A percentile compares a stretch with the other conserved stretches of the same genome.
Conservation (phyloP, 2,329 filamentous ascomycete species). For the Dothideomycetes sp. region DNA sequence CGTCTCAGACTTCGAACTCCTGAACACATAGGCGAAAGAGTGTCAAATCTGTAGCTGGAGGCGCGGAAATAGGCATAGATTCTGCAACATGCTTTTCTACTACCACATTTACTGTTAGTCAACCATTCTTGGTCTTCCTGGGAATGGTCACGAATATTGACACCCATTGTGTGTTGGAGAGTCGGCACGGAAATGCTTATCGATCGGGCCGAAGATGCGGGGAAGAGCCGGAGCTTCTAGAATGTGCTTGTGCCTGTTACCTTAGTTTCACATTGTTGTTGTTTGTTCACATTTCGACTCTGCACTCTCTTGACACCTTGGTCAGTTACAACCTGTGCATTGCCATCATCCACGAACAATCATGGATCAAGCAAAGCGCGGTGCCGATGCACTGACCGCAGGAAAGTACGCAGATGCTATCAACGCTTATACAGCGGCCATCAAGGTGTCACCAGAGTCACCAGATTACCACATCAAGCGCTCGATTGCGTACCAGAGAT, state of each 20-base stretch:
- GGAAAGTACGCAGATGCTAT: constrained; percentile 60
- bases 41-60: too few relatives aligned
- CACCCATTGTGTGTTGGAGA: too few relatives aligned
- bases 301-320: neutral
- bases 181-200: too few relatives aligned
- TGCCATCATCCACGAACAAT: too few relatives aligned
- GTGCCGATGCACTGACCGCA: constrained; percentile 40
- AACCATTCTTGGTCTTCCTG: too few relatives aligned
- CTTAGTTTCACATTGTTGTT: neutral
- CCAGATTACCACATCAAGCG: constrained; percentile 74
- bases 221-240: neutral
- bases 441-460: constrained; percentile 51
- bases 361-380: constrained; percentile 12
- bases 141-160: too few relatives aligned
- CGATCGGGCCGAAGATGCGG: neutral
- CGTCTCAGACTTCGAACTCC: too few relatives aligned
- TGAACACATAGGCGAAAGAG: too few relatives aligned
- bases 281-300: neutral
- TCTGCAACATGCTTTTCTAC: too few relatives aligned
- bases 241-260: neutral
- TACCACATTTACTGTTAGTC: too few relatives aligned
- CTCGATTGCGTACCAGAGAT: constrained; percentile 64
- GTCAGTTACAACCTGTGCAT: too few relatives aligned
- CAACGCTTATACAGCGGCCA: constrained; percentile 53
- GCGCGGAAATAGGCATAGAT: too few relatives aligned